Evolutionary conservation across 768 basidiomycete genomes (phyloP).

Genomic region (Coprinellus micaceus): DNA sequence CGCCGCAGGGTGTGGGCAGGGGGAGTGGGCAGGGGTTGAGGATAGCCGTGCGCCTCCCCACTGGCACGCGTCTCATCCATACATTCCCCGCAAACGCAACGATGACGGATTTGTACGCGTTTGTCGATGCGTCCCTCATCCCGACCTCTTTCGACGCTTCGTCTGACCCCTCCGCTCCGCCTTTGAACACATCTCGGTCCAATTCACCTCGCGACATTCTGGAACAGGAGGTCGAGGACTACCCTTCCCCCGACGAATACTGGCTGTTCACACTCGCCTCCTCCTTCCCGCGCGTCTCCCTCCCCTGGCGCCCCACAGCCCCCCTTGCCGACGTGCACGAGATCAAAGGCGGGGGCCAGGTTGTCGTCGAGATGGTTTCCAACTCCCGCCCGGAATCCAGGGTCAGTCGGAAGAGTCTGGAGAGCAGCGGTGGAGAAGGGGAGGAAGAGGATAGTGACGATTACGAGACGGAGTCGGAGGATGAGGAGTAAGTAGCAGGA

Average conservation of each 20-base stretch:
- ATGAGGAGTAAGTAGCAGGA: constrained; percentile 22
- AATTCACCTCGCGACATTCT: constrained; percentile 34
- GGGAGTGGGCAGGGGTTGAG: constrained; percentile 30
- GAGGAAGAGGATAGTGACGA: constrained; percentile 46
- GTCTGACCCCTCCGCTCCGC: constrained; percentile 41
- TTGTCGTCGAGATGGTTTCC: constrained; percentile 55
- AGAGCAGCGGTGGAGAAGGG: constrained; percentile 5
- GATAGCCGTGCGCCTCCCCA: constrained; percentile 52
- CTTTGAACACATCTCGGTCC: constrained; percentile 25
- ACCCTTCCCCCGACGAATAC: constrained; percentile 38
- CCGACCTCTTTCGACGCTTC: constrained; percentile 35
- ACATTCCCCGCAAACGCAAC: constrained; percentile 47
- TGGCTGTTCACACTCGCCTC: constrained; percentile 72
- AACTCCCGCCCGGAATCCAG: constrained; percentile 11
- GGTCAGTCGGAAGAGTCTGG: not conserved
- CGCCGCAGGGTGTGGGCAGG: constrained; percentile 11
- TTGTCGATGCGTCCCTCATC: constrained; percentile 61
- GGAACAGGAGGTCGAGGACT: constrained; percentile 23
- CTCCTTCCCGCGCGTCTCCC: constrained; percentile 67
- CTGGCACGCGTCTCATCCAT: constrained; percentile 55
- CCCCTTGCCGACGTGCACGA: constrained; percentile 44
- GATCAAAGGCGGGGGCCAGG: constrained; percentile 57
- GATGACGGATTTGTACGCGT: constrained; percentile 66
- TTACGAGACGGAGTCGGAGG: constrained; percentile 57
- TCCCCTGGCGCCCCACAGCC: constrained; percentile 43